Base-by-base conservation (phyloP, 78 protist species). In the Emiliania huxleyi region DNA sequence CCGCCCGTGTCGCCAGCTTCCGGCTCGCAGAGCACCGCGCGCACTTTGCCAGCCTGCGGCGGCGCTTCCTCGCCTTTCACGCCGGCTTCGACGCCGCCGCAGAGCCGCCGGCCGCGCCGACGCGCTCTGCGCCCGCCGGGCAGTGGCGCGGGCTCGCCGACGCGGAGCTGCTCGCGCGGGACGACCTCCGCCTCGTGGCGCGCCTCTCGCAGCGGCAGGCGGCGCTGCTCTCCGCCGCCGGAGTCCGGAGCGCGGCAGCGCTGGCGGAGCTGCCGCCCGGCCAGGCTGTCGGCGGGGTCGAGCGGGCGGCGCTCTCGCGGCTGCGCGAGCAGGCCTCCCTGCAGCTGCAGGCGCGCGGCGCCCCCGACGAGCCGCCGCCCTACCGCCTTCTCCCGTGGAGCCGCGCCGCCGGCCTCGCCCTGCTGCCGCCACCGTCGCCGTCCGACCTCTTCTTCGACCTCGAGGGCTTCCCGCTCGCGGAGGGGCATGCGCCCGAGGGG, bases 401-500 rank as follows among this genome's bases (percentile, higher is more conserved):
- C 18, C 85, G 49, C 25, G 85, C n/a, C 42, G 8, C 1, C 3
- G 85, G 48, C 19, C 85, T 77, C 48, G 85, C 85, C 33, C 46
- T 40, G 35, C 2, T 77, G 35, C 85, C 85, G 22, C 42, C 35
- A 3, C 85, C 85, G 29, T 33, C 6, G 4, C 46, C 18, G 35
- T 1, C 26, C 6, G 85, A 77, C 85, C 29, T 40, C 85, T 77
- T 77, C 85, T 77, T 77, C 46, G 85, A 77, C 46, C 85, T 77
- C 46, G 85, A 77, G 85, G 85, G 62, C 62, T 52, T 52, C 62
- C 62, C 62, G 29, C 15, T 52, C 8, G 62, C 62, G 15, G 29
- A 52, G 62, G 29, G 62, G 8, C 29, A 52, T 19, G 8, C 62
- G 15, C 62, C 62, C 29, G 29, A 22, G 26, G n/a, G n/a, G n/a